A percentile compares a stretch with the other conserved stretches of the same genome.
Conservation (phyloP, 129 eudicot genomes). For the Gnaphalium uliginosum region DNA sequence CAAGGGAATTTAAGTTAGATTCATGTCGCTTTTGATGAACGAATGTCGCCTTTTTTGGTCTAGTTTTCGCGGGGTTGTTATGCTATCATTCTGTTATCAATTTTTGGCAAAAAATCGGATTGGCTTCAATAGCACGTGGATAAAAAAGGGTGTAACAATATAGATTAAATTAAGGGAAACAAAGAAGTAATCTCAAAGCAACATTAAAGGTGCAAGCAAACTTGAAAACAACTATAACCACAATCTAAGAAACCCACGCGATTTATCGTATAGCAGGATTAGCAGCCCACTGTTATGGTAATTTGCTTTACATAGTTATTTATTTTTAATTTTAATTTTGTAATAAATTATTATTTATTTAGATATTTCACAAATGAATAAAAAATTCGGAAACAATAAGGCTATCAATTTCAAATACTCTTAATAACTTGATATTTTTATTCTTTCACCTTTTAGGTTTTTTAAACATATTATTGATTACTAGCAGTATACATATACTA, state of each 20-base stretch:
- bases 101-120: not conserved
- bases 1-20: not conserved
- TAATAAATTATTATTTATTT: too few species aligned
- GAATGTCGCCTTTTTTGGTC: not conserved
- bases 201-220: not conserved
- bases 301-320: too few species aligned
- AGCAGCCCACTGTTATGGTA: too few species aligned
- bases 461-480: too few species aligned
- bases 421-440: too few species aligned
- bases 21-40: not conserved
- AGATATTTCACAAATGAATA: too few species aligned
- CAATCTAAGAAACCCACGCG: not conserved
- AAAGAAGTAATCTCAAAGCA: slow-evolving; percentile 2
- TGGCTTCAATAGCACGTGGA: not conserved
- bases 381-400: too few species aligned
- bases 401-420: too few species aligned
- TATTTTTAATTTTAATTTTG: too few species aligned
- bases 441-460: too few species aligned
- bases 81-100: slow-evolving; percentile 2
- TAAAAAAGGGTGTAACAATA: not conserved
- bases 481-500: too few species aligned
- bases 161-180: not conserved
- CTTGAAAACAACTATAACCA: not conserved
- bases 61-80: not conserved
- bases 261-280: too few species aligned